Evolutionary conservation across 2,329 filamentous ascomycete species (phyloP).

Genomic region (Pseudogymnoascus sp.): DNA sequence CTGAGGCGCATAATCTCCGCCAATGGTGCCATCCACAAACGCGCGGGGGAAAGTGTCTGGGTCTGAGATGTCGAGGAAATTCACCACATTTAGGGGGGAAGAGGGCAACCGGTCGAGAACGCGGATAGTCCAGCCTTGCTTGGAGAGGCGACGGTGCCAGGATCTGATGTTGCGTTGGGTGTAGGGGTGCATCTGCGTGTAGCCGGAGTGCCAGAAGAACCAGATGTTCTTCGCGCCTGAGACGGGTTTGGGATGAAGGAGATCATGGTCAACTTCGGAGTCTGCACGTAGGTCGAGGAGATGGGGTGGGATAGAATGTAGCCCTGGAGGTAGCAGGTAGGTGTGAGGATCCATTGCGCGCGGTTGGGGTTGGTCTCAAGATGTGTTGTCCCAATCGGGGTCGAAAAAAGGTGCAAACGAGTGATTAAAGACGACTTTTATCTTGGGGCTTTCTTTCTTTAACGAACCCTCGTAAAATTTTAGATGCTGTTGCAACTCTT

Average conservation of each 20-base stretch:
- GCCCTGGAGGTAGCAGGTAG: slow-evolving; percentile 33
- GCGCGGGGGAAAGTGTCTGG: slow-evolving; percentile 38
- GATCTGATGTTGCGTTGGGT: slow-evolving; percentile 44
- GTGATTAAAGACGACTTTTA: neutral
- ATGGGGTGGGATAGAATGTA: slow-evolving; percentile 33
- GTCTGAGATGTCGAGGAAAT: slow-evolving; percentile 41
- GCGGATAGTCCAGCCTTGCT: slow-evolving; percentile 44
- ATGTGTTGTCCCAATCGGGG: neutral
- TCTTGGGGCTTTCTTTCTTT: neutral
- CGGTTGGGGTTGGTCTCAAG: neutral
- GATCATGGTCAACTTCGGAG: slow-evolving; percentile 35
- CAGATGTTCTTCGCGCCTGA: slow-evolving; percentile 45
- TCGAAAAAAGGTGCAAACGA: neutral
- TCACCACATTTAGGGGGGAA: slow-evolving; percentile 40
- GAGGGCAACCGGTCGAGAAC: slow-evolving; percentile 38
- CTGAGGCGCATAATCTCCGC: slow-evolving; percentile 42
- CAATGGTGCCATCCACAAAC: slow-evolving; percentile 41
- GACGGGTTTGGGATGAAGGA: slow-evolving; percentile 34
- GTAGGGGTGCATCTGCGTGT: slow-evolving; percentile 41
- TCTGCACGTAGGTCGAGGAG: slow-evolving; percentile 40
- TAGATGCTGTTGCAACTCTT: neutral
- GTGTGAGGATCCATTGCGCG: slow-evolving; percentile 19
- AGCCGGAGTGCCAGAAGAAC: slow-evolving; percentile 51
- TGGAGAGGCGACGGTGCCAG: slow-evolving; percentile 45
- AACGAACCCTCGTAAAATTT: neutral